Base-by-base conservation (phyloP, 306 rosid species). In the Castanopsis chinensis region DNA sequence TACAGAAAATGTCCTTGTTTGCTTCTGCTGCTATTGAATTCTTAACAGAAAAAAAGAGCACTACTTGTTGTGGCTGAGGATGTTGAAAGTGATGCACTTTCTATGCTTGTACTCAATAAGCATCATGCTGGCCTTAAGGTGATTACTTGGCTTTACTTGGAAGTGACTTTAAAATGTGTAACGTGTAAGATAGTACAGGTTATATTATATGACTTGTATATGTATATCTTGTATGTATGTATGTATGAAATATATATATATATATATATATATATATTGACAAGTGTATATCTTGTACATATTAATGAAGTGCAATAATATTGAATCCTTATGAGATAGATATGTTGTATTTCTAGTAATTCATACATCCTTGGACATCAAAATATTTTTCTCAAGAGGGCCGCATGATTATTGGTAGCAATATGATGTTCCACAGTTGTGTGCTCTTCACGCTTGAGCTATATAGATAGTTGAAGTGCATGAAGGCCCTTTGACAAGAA, bases 101-200 rank as follows among this genome's bases (percentile, higher is more conserved):
- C 99, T 52, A 83, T 92, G 98, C 98, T 95, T 49, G 88, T 95
- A 87, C 98, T 95, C 76, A 95, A 95, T 92, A 95, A 92, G 88
- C 99, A 92, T 89, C 98, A 68, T 32, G 91, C 92, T 75, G 99
- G 97, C 79, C 76, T 95, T 56, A 95, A 95, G 99, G 98, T 94
- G 74, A 74, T 85, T 71, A 69, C 43, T 27, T 54, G 52, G 32
- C 77, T 72, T 37, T 78, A 73, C 56, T 59, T 61, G 65, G 60
- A 57, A 56, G 57, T 54, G 58, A 3, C 54, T 67, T 65, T 68
- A 51, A 6, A 8, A 23, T 51, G 35, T 59, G 57, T 51, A 19
- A 35, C 11, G 33, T 11, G 4, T 61, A 55, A 37, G 41, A 21
- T 76, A 14, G 41, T 37, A 8, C 45, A 37, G 45, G 45, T 37